Conservation (phyloP, 1,284 basidiomycete genomes). For the Trichosporon faecale region DNA sequence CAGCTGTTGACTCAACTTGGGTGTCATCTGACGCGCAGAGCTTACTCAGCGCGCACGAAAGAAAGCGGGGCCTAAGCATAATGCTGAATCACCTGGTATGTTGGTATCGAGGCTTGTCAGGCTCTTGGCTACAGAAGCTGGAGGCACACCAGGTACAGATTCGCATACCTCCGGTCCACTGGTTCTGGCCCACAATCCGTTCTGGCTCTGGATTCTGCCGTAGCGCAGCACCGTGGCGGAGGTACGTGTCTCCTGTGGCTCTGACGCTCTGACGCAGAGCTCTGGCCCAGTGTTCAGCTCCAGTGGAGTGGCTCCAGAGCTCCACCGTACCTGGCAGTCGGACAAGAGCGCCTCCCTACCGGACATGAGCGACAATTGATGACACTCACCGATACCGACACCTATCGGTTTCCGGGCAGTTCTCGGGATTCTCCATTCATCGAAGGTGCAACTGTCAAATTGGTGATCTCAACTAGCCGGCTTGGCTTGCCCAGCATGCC, state of each 20-base stretch:
- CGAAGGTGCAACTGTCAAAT: too few relatives aligned
- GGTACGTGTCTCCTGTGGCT: neutral
- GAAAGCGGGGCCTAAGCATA: neutral
- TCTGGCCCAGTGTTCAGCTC: neutral
- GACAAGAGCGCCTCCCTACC: neutral
- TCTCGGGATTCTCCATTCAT: neutral
- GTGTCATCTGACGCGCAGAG: neutral
- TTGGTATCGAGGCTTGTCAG: neutral
- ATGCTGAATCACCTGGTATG: neutral
- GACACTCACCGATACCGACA: too few relatives aligned
- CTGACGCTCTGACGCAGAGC: too few relatives aligned
- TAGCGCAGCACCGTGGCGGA: neutral
- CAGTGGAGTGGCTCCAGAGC: neutral
- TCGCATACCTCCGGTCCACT: neutral
- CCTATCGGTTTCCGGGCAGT: neutral
- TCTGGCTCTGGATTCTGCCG: too few relatives aligned
- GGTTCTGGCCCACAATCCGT: neutral
- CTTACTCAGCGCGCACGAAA: neutral
- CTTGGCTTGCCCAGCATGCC: too few relatives aligned
- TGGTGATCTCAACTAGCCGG: too few relatives aligned
- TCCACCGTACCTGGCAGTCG: neutral
- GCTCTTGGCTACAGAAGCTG: neutral
- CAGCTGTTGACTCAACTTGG: neutral
- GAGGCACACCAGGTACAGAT: neutral
- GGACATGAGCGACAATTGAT: neutral